Percentiles rank a stretch among this genome's conserved stretches.
phyloP scores from a whole-genome alignment of 108 stramenopile species.

The Chaetoceros muelleri region DNA sequence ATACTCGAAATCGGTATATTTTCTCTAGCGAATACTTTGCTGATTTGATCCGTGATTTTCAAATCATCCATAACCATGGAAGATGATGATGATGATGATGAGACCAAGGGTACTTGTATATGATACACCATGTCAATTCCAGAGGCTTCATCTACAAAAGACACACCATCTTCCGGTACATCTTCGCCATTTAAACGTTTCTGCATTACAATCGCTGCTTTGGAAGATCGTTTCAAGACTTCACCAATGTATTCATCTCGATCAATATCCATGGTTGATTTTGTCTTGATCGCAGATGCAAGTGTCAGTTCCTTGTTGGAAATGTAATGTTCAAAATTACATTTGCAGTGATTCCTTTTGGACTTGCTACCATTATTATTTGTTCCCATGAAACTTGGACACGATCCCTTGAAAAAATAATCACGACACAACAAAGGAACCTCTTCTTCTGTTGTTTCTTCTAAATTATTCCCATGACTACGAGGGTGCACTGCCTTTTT shows the following conservation, averaged over 20 bases:
- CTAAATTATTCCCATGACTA: background rate
- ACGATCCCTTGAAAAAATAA: background rate
- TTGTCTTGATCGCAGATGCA: background rate
- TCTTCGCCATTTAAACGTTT: background rate
- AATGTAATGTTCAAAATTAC: background rate
- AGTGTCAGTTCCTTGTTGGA: background rate
- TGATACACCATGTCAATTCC: background rate
- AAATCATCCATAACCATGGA: background rate
- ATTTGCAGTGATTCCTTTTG: background rate
- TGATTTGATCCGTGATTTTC: background rate
- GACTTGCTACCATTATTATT: background rate
- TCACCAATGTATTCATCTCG: too few relatives aligned
- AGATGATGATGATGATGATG: too few relatives aligned
- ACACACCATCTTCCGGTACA: too few relatives aligned
- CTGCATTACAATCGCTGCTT: background rate
- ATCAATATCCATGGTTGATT: too few relatives aligned
- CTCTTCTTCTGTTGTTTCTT: too few relatives aligned
- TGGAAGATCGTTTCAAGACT: background rate
- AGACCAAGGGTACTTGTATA: background rate
- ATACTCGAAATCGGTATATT: background rate
- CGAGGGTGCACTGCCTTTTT: background rate
- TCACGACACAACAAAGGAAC: background rate
- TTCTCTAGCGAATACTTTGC: background rate
- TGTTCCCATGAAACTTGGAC: background rate
- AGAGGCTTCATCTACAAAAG: background rate